phyloP scores from a whole-genome alignment of 2,329 filamentous ascomycete species.

The Diaporthe caulivora region DNA sequence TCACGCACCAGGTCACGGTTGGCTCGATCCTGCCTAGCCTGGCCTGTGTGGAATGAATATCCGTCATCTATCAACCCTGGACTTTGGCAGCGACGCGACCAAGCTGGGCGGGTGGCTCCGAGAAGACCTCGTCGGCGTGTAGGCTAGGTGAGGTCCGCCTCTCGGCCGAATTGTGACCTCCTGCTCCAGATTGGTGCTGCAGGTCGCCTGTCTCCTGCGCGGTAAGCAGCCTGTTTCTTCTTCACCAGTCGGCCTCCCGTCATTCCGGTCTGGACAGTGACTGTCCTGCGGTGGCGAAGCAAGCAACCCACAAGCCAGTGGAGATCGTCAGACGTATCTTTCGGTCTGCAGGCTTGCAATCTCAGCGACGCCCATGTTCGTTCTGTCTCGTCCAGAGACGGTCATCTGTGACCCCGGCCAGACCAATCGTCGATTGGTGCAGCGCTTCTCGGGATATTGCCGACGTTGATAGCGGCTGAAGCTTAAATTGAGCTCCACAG shows the following conservation, averaged over 20 bases:
- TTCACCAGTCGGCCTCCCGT: background rate
- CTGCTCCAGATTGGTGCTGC: background rate
- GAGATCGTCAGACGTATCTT: conserved; percentile 4
- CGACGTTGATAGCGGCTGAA: conserved; percentile 32
- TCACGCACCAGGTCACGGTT: background rate
- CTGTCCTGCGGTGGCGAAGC: background rate
- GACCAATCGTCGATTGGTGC: conserved; percentile 17
- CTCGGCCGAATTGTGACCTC: conserved; percentile 1
- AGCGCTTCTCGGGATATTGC: conserved; percentile 17
- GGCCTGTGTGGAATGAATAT: background rate
- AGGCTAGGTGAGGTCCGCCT: background rate
- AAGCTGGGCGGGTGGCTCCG: background rate
- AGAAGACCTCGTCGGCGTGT: background rate
- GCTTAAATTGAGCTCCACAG: conserved; percentile 32
- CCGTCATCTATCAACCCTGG: background rate
- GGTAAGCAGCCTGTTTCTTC: conserved; percentile 9
- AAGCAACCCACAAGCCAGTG: background rate
- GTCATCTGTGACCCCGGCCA: conserved; percentile 14
- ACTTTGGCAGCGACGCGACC: background rate
- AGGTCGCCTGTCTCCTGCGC: background rate
- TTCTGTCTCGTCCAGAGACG: conserved; percentile 1
- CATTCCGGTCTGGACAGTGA: background rate
- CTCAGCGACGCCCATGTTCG: conserved; percentile 3
- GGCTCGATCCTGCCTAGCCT: background rate
- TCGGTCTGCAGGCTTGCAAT: background rate